phyloP scores from a whole-genome alignment of 352 stramenopile species.

The Phytophthora sojae region DNA sequence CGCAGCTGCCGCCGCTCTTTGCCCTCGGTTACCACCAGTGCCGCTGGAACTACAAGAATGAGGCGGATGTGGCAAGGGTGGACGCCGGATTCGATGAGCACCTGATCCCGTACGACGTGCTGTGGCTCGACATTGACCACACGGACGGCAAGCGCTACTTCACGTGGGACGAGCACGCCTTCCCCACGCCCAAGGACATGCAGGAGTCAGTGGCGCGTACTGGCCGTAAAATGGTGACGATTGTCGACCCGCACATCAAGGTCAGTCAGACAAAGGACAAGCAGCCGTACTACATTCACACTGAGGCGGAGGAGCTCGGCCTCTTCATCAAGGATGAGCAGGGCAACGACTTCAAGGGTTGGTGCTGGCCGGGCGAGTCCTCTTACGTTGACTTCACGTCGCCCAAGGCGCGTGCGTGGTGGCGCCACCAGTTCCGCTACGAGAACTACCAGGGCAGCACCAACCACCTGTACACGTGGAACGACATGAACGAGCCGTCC shows the following conservation, averaged over 20 bases:
- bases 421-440: slow-evolving; percentile 96
- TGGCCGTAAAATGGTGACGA: slow-evolving; percentile 98
- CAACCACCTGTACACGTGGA: slow-evolving; percentile 97
- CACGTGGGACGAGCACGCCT: slow-evolving; percentile 97
- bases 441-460: slow-evolving; percentile 95
- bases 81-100: slow-evolving; percentile 95
- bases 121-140: slow-evolving; percentile 99
- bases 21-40: slow-evolving; percentile 99
- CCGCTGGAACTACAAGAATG: slow-evolving; percentile 99
- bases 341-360: slow-evolving; percentile 98
- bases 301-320: slow-evolving; percentile 81
- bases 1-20: slow-evolving; percentile 96
- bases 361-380: slow-evolving; percentile 99
- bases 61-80: slow-evolving; percentile 93
- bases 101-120: slow-evolving; percentile 99
- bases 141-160: slow-evolving; percentile 98
- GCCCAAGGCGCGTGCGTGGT: slow-evolving; percentile 94
- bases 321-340: slow-evolving; percentile 98
- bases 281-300: slow-evolving; percentile 92
- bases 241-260: slow-evolving; percentile 99
- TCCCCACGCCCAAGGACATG: slow-evolving; percentile 96
- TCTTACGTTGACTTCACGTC: slow-evolving; percentile 99
- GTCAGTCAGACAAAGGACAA: slow-evolving; percentile 84
- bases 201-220: slow-evolving; percentile 91
- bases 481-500: slow-evolving; percentile 99